These are phyloP conservation scores for Tetrahymena thermophila DNA, from an alignment of 73 alveolate genomes.

Conservation along the genomic window DNA sequence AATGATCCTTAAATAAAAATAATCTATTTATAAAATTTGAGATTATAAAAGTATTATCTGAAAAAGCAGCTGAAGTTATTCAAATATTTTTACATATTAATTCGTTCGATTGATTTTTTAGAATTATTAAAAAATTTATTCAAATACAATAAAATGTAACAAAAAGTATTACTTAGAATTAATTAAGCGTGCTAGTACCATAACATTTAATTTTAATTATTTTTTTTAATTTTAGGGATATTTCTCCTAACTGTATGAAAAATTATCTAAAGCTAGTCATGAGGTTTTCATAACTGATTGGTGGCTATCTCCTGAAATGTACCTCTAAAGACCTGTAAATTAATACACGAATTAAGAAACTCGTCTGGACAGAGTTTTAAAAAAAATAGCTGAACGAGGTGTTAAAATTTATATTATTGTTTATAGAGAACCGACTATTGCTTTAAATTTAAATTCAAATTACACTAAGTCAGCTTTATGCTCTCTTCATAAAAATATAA, in stretches of 20 bases:
- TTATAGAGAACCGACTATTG: conserved; percentile 61
- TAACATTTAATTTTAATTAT: not conserved
- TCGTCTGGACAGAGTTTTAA: conserved; percentile 40
- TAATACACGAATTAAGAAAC: not conserved
- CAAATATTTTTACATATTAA: no score
- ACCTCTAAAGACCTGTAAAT: conserved; percentile 68
- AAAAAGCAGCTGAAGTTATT: no score
- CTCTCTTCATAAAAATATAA: conserved; percentile 72
- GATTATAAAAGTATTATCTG: no score
- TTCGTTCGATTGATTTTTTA: no score
- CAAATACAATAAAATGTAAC: no score
- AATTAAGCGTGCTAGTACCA: not conserved
- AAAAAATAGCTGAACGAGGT: conserved; percentile 65
- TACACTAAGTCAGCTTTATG: conserved; percentile 53
- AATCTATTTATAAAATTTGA: not conserved
- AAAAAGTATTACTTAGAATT: not conserved
- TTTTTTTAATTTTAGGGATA: not conserved
- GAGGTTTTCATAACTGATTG: conserved; percentile 91
- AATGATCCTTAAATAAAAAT: not conserved
- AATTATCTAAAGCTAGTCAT: conserved; percentile 57
- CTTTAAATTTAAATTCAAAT: conserved; percentile 55
- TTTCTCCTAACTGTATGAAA: conserved; percentile 29
- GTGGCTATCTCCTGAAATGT: conserved; percentile 95
- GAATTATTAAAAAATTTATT: no score
- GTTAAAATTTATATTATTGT: conserved; percentile 67